phyloP scores from a whole-genome alignment of 805 yeast species.

The Kregervanrija delftensis region DNA sequence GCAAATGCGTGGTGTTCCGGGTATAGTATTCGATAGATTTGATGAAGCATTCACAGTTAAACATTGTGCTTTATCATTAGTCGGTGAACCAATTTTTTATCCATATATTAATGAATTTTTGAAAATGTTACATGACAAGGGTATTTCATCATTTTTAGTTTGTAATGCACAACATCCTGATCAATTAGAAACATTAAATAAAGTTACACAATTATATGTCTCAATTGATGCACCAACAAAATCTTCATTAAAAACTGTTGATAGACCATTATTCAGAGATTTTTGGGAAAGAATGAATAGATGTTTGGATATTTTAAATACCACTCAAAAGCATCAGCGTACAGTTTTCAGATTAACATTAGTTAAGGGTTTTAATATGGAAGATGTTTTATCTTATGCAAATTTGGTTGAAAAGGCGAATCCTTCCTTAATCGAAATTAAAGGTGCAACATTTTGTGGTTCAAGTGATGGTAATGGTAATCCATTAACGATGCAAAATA shows the following conservation, averaged over 20 bases:
- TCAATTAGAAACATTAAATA: constrained; percentile 56
- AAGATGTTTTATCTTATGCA: constrained; percentile 76
- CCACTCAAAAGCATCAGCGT: constrained; percentile 73
- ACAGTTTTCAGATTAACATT: constrained; percentile 87
- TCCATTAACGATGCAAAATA: constrained; percentile 90
- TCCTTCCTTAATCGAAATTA: constrained; percentile 86
- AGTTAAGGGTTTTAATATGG: constrained; percentile 92
- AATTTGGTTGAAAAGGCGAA: constrained; percentile 74
- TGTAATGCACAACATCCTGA: constrained; percentile 97
- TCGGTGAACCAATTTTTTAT: constrained; percentile 92
- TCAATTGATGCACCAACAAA: constrained; percentile 93
- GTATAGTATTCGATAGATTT: constrained; percentile 82
- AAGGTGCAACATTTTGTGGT: constrained; percentile 95
- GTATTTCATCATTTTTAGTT: constrained; percentile 80
- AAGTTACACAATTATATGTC: constrained; percentile 86
- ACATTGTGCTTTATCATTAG: constrained; percentile 88
- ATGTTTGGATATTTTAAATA: constrained; percentile 72
- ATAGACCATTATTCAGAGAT: constrained; percentile 82
- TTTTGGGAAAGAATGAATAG: constrained; percentile 84
- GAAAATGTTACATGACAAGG: constrained; percentile 68
- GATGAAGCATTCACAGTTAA: constrained; percentile 84
- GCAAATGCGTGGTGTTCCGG: constrained; percentile 94
- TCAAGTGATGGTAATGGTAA: constrained; percentile 78
- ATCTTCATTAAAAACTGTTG: constrained; percentile 71
- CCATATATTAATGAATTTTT: constrained; percentile 86